phyloP scores from a whole-genome alignment of 2,329 filamentous ascomycete species.

The Erysiphe pulchra region DNA sequence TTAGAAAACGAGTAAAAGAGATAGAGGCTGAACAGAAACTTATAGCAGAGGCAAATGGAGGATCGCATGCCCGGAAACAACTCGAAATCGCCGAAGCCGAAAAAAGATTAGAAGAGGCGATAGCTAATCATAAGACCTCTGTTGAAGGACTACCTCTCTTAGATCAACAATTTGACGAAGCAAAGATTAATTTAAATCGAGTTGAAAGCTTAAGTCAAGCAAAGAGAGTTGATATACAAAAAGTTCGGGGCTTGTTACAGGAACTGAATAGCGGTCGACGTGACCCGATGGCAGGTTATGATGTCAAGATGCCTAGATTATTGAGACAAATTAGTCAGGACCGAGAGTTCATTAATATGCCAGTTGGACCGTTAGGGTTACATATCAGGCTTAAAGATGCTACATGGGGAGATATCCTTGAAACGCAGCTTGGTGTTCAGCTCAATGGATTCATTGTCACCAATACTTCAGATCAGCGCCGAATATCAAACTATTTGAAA shows the following conservation, averaged over 20 bases:
- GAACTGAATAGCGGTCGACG: conserved; percentile 29
- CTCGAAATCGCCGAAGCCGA: conserved; percentile 33
- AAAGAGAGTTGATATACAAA: conserved; percentile 28
- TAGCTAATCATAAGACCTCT: conserved; percentile 17
- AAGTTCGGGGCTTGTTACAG: conserved; percentile 23
- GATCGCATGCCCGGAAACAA: conserved; percentile 35
- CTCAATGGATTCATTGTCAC: conserved; percentile 63
- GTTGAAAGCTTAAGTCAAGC: conserved; percentile 11
- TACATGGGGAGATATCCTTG: conserved; percentile 62
- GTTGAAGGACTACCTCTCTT: conserved; percentile 15
- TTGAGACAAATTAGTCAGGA: conserved; percentile 46
- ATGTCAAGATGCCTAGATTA: conserved; percentile 33
- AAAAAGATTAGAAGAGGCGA: conserved; percentile 20
- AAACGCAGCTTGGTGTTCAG: conserved; percentile 43
- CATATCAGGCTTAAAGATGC: conserved; percentile 54
- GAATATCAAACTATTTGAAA: conserved; percentile 24
- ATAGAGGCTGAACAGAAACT: conserved; percentile 31
- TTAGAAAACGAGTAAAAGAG: conserved; percentile 20
- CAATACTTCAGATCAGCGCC: conserved; percentile 47
- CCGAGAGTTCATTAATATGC: conserved; percentile 37
- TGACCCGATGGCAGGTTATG: conserved; percentile 37
- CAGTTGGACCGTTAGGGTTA: conserved; percentile 62
- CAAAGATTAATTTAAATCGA: conserved; percentile 13
- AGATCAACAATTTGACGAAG: conserved; percentile 13
- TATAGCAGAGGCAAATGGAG: conserved; percentile 43